These are phyloP conservation scores for Backusella tuberculispora DNA, from an alignment of 192 early-diverging fungal genomes.

Conservation along the genomic window DNA sequence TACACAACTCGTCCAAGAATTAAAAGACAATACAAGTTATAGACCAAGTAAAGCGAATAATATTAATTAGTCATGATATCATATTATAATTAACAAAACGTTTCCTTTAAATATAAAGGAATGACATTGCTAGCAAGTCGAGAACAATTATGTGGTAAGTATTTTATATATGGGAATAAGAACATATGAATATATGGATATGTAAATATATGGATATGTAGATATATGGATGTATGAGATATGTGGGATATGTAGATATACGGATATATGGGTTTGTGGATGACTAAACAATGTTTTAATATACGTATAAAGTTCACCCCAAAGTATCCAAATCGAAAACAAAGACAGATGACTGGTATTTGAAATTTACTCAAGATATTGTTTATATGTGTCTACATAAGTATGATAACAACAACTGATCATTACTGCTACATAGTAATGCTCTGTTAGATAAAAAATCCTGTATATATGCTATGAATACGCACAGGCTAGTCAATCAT, in stretches of 20 bases:
- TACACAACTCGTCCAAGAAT: slow-evolving; percentile 56
- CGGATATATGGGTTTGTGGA: not conserved
- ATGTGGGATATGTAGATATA: not conserved
- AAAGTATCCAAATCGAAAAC: slow-evolving; percentile 34
- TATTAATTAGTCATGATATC: not conserved
- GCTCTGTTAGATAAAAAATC: slow-evolving; percentile 40
- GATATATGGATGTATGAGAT: not conserved
- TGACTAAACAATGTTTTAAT: not conserved
- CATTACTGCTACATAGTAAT: not conserved
- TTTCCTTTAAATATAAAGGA: slow-evolving; percentile 5
- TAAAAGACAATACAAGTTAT: slow-evolving; percentile 59
- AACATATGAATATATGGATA: no score
- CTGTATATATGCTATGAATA: slow-evolving; percentile 32
- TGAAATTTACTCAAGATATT: not conserved
- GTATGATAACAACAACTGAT: no score
- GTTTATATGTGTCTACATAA: not conserved
- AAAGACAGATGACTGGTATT: slow-evolving; percentile 45
- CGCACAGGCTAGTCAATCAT: slow-evolving; percentile 23
- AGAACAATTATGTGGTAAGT: slow-evolving; percentile 51
- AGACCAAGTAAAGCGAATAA: slow-evolving; percentile 37
- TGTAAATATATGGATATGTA: not conserved
- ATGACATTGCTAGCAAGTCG: slow-evolving; percentile 58
- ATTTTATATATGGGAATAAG: not conserved
- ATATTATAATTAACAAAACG: not conserved
- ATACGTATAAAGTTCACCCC: slow-evolving; percentile 32